phyloP scores from a whole-genome alignment of 768 basidiomycete genomes.

The Hebeloma cylindrosporum region DNA sequence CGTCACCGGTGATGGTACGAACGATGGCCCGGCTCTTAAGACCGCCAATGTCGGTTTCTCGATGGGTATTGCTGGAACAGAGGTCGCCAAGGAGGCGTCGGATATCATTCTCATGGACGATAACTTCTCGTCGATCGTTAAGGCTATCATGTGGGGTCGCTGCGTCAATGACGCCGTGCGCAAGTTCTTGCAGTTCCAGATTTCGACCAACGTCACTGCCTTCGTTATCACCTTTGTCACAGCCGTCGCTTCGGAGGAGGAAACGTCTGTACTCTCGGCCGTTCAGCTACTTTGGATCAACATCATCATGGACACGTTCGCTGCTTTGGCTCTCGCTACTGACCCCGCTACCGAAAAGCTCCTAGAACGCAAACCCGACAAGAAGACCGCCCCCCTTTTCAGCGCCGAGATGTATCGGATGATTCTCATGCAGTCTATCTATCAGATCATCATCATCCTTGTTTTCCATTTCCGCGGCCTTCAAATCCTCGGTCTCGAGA shows the following conservation, averaged over 20 bases:
- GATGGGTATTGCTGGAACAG: conserved; percentile 95
- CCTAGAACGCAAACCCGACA: conserved; percentile 89
- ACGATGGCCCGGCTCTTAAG: conserved; percentile 96
- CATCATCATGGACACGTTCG: conserved; percentile 98
- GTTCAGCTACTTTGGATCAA: conserved; percentile 99
- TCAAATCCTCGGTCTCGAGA: conserved; percentile 62
- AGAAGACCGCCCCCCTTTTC: conserved; percentile 86
- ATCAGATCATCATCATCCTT: conserved; percentile 81
- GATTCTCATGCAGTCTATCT: conserved; percentile 86
- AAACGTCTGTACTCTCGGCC: conserved; percentile 86
- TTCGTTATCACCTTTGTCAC: conserved; percentile 92
- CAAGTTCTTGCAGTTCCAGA: conserved; percentile 97
- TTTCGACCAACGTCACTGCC: conserved; percentile 93
- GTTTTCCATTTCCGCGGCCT: conserved; percentile 86
- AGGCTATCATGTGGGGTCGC: conserved; percentile 98
- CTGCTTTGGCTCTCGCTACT: conserved; percentile 95
- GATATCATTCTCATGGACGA: conserved; percentile 99
- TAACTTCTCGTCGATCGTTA: conserved; percentile 94
- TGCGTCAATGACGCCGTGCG: conserved; percentile 97
- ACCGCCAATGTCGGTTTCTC: conserved; percentile 96
- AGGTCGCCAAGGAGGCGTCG: conserved; percentile 98
- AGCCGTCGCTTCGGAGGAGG: conserved; percentile 74
- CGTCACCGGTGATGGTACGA: conserved; percentile 97
- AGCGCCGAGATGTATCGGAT: conserved; percentile 95
- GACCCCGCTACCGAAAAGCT: conserved; percentile 84